Percentiles rank a stretch among this genome's conserved stretches.
phyloP scores from a whole-genome alignment of 805 yeast species.

The Ogataea salicorniae region DNA sequence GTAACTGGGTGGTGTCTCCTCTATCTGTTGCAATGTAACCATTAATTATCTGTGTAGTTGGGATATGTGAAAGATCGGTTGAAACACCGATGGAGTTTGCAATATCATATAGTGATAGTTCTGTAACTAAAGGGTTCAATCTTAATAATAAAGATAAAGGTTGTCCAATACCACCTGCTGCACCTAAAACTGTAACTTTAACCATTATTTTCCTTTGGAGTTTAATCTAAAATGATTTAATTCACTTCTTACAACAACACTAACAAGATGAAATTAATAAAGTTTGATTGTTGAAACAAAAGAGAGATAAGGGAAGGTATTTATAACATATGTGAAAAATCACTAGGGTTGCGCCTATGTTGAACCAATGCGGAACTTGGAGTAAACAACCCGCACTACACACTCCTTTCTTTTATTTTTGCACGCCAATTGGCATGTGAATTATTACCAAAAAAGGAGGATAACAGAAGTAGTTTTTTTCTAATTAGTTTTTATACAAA shows the following conservation, averaged over 20 bases:
- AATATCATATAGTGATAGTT: slow-evolving; percentile 78
- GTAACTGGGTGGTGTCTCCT: slow-evolving; percentile 32
- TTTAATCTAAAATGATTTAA: too few species aligned
- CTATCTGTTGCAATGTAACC: slow-evolving; percentile 23
- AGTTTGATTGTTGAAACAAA: too few species aligned
- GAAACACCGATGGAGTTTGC: slow-evolving; percentile 84
- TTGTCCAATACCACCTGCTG: slow-evolving; percentile 94
- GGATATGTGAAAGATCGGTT: slow-evolving; percentile 79
- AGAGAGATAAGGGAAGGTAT: too few species aligned
- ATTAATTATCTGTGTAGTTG: slow-evolving; percentile 18
- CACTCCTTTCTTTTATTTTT: too few species aligned
- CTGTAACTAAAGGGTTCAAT: slow-evolving; percentile 55
- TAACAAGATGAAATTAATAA: too few species aligned
- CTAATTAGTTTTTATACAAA: too few species aligned
- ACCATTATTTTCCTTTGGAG: slow-evolving; percentile 12
- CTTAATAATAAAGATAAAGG: slow-evolving; percentile 80
- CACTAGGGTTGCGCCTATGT: too few species aligned
- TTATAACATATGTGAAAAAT: too few species aligned
- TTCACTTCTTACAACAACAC: too few species aligned
- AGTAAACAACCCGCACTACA: too few species aligned
- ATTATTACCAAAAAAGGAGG: not conserved
- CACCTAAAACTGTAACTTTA: slow-evolving; percentile 83
- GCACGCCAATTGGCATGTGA: not conserved
- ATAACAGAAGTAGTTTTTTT: too few species aligned
- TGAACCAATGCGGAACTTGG: too few species aligned